phyloP scores from a whole-genome alignment of 129 eudicot genomes.

The Artemisia argyi region DNA sequence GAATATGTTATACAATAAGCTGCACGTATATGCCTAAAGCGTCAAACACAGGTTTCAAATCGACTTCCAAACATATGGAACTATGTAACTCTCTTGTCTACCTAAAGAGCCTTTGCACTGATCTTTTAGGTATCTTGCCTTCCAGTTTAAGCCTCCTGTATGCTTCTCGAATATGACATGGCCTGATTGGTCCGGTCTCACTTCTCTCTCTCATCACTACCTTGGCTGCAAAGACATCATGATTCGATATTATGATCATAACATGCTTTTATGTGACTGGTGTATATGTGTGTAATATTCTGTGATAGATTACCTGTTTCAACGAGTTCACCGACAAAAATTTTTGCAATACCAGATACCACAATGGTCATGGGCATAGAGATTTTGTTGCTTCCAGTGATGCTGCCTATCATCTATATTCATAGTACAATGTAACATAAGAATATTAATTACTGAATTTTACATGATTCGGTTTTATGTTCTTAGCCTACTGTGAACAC shows the following conservation, averaged over 20 bases:
- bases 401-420: slow-evolving; percentile 75
- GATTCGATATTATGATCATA: background rate
- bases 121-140: slow-evolving; percentile 87
- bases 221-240: slow-evolving; percentile 55
- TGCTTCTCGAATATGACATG: slow-evolving; percentile 96
- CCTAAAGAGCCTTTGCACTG: slow-evolving; percentile 82
- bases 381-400: slow-evolving; percentile 90
- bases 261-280: background rate
- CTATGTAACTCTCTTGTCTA: slow-evolving; percentile 16
- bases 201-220: slow-evolving; percentile 84
- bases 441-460: slow-evolving; percentile 3
- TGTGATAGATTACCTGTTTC: slow-evolving; percentile 63
- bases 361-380: slow-evolving; percentile 92
- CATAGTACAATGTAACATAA: slow-evolving; percentile 7
- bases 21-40: slow-evolving; percentile 7
- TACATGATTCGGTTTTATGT: background rate
- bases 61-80: background rate
- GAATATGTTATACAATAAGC: slow-evolving; percentile 13
- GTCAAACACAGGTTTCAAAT: slow-evolving; percentile 17
- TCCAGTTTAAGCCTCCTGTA: slow-evolving; percentile 85
- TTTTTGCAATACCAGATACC: slow-evolving; percentile 94
- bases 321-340: slow-evolving; percentile 93
- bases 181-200: slow-evolving; percentile 87
- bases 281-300: background rate
- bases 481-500: too few relatives aligned